Evolutionary conservation across 108 stramenopile species (phyloP).

Genomic region (Fistulifera pelliculosa): DNA sequence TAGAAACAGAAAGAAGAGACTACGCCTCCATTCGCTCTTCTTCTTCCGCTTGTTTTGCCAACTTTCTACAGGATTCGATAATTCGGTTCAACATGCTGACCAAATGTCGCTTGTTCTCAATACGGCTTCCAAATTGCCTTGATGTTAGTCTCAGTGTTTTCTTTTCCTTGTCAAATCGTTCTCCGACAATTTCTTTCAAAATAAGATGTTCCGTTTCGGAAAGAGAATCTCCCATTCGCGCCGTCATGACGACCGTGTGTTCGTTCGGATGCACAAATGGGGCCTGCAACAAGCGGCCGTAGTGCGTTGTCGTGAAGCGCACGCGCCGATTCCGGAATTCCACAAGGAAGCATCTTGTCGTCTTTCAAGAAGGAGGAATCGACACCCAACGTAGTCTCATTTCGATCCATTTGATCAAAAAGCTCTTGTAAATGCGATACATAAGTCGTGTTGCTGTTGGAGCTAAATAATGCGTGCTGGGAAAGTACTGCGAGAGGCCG

Average conservation of each 20-base stretch:
- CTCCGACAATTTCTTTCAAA: slow-evolving; percentile 66
- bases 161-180: slow-evolving; percentile 46
- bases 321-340: slow-evolving; percentile 61
- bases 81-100: slow-evolving; percentile 77
- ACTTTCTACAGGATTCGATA: slow-evolving; percentile 15
- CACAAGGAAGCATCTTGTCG: slow-evolving; percentile 51
- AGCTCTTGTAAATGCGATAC: slow-evolving; percentile 1
- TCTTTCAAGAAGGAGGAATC: not conserved
- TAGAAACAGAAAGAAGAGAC: no score
- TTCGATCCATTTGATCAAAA: slow-evolving; percentile 4
- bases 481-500: no score
- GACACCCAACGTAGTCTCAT: not conserved
- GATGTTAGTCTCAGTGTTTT: slow-evolving; percentile 50
- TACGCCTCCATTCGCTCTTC: not conserved
- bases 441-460: not conserved
- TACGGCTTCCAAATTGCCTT: slow-evolving; percentile 75
- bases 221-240: slow-evolving; percentile 44
- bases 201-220: slow-evolving; percentile 43
- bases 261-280: slow-evolving; percentile 71
- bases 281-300: slow-evolving; percentile 50
- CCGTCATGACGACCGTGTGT: slow-evolving; percentile 58
- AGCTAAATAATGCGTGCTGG: no score
- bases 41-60: slow-evolving; percentile 2
- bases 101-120: slow-evolving; percentile 81
- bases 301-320: slow-evolving; percentile 55